Percentiles rank a stretch among this genome's conserved stretches.
Conservation (phyloP, 768 basidiomycete genomes). For the Naganishia onofrii region DNA sequence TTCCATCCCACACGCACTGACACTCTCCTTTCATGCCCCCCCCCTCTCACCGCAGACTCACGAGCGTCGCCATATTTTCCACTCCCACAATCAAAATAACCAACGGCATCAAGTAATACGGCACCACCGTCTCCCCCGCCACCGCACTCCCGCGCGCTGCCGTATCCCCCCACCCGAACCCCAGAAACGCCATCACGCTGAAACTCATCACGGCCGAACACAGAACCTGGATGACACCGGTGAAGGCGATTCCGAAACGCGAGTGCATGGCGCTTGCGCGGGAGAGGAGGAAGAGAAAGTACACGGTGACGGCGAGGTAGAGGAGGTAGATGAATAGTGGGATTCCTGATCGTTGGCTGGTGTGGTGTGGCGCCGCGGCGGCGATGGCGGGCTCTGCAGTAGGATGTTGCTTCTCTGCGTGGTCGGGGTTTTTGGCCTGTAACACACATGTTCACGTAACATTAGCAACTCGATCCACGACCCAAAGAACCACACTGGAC, state of each 20-base stretch:
- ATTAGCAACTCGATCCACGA: conserved; percentile 1
- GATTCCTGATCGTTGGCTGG: conserved; percentile 5
- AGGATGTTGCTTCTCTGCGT: neutral
- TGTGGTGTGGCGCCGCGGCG: too few species aligned
- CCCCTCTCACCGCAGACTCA: too few species aligned
- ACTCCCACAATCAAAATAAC: conserved; percentile 93
- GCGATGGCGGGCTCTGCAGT: neutral
- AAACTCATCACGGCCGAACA: conserved; percentile 92
- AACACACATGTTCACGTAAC: conserved; percentile 20
- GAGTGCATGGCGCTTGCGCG: conserved; percentile 70
- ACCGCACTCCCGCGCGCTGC: neutral
- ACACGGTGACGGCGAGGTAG: conserved; percentile 42
- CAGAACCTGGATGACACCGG: conserved; percentile 83
- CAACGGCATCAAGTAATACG: conserved; percentile 72
- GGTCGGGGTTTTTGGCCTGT: neutral
- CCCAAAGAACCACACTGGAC: neutral
- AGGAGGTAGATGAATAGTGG: conserved; percentile 35
- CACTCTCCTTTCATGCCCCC: too few species aligned
- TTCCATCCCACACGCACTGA: too few species aligned
- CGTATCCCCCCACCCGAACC: conserved; percentile 53
- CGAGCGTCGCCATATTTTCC: conserved; percentile 95
- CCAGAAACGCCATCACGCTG: conserved; percentile 84
- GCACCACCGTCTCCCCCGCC: conserved; percentile 34
- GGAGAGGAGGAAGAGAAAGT: conserved; percentile 43
- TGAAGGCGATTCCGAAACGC: conserved; percentile 83